phyloP scores from a whole-genome alignment of 2,329 filamentous ascomycete species.

The Alternaria rosae region DNA sequence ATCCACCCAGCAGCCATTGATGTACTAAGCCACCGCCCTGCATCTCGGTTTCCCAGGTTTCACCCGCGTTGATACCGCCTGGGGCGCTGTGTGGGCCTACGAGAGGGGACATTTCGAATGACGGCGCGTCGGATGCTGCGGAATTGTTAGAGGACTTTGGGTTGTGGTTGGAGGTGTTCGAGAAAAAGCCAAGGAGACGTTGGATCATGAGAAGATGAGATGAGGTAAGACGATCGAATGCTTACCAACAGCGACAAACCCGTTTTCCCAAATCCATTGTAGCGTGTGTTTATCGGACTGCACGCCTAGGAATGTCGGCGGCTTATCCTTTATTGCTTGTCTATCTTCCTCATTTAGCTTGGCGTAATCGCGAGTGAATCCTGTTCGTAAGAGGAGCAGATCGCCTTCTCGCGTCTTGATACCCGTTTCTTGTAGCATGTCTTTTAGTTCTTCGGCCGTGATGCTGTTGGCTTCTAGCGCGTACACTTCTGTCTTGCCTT shows the following conservation, averaged over 20 bases:
- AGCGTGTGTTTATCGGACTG: conserved; percentile 47
- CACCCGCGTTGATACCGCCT: conserved; percentile 45
- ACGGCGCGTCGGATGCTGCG: conserved; percentile 50
- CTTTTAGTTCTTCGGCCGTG: conserved; percentile 30
- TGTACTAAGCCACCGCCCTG: conserved; percentile 46
- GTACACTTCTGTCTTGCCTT: conserved; percentile 28
- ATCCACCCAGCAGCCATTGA: conserved; percentile 44
- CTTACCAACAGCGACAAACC: conserved; percentile 53
- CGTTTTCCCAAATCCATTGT: conserved; percentile 57
- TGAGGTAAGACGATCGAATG: background rate
- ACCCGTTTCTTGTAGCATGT: conserved; percentile 46
- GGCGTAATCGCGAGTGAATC: conserved; percentile 50
- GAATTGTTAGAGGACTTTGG: background rate
- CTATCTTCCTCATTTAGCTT: conserved; percentile 29
- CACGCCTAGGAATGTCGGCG: conserved; percentile 51
- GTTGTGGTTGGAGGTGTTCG: background rate
- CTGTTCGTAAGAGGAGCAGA: conserved; percentile 40
- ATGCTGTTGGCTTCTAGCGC: conserved; percentile 36
- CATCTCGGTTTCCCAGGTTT: conserved; percentile 46
- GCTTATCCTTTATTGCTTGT: conserved; percentile 34
- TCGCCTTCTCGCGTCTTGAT: conserved; percentile 45
- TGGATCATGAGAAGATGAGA: background rate
- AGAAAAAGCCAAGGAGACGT: background rate
- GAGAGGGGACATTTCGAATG: conserved; percentile 55
- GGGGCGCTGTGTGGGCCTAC: conserved; percentile 42